A percentile compares a stretch with the other conserved stretches of the same genome.
These are phyloP conservation scores for Tylopilus sp. DNA, from an alignment of 768 basidiomycete genomes.

Conservation along the genomic window DNA sequence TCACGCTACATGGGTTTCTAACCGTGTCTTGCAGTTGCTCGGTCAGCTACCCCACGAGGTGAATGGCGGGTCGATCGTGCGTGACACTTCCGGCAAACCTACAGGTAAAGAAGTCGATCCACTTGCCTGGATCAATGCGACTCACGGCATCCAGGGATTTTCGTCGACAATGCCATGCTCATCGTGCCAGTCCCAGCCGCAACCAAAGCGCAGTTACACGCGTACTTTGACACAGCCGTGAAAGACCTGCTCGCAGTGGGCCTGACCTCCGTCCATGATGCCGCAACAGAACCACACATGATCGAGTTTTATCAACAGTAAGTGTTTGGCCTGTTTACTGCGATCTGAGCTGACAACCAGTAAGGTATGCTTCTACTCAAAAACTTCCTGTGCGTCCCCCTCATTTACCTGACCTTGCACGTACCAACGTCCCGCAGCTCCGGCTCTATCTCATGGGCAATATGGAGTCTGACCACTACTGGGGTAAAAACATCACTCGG, in stretches of 20 bases:
- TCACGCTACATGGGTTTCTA: constrained; percentile 87
- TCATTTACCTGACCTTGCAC: background rate
- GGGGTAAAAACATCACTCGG: constrained; percentile 59
- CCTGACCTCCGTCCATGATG: constrained; percentile 87
- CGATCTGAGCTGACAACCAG: constrained; percentile 1
- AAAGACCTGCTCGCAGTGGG: constrained; percentile 73
- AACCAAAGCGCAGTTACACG: constrained; percentile 50
- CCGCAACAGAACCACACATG: constrained; percentile 44
- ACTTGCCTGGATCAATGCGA: background rate
- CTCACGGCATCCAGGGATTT: constrained; percentile 46
- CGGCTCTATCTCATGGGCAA: constrained; percentile 62
- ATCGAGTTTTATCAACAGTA: constrained; percentile 68
- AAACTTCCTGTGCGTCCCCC: constrained; percentile 62
- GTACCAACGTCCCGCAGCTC: constrained; percentile 35
- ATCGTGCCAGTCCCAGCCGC: constrained; percentile 67
- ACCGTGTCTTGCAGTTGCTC: constrained; percentile 63
- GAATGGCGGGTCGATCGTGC: constrained; percentile 72
- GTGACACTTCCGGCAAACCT: constrained; percentile 57
- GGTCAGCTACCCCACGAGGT: constrained; percentile 57
- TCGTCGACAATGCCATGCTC: constrained; percentile 85
- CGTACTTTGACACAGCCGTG: constrained; percentile 64
- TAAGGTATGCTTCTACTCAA: constrained; percentile 65
- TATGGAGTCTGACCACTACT: constrained; percentile 53
- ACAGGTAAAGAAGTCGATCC: constrained; percentile 48
- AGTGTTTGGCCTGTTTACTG: constrained; percentile 15